Conservation (phyloP, 345 rosid genomes). For the Citrus sinensis region DVS_A1.0 CM039161.1:10958501-10959000, state of each 20-base stretch:
- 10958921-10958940: no score
- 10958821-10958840: neutral
- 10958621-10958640: neutral
- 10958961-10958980: no score
- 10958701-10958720: neutral
- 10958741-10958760: neutral
- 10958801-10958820: neutral
- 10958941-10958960: no score
- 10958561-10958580: neutral
- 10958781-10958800: neutral
- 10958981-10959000: neutral
- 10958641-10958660: neutral
- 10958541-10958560: neutral
- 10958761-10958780: neutral
- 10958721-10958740: neutral
- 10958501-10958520: neutral
- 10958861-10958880: neutral
- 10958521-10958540: neutral
- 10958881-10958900: neutral
- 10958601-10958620: neutral
- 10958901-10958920: no score
- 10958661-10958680: no score
- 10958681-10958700: neutral
- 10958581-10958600: neutral
- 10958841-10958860: neutral